A percentile compares a stretch with the other conserved stretches of the same genome.
These are phyloP conservation scores for Saksenaea oblongispora DNA, from an alignment of 371 early-diverging fungal species.

Conservation along the genomic window DNA sequence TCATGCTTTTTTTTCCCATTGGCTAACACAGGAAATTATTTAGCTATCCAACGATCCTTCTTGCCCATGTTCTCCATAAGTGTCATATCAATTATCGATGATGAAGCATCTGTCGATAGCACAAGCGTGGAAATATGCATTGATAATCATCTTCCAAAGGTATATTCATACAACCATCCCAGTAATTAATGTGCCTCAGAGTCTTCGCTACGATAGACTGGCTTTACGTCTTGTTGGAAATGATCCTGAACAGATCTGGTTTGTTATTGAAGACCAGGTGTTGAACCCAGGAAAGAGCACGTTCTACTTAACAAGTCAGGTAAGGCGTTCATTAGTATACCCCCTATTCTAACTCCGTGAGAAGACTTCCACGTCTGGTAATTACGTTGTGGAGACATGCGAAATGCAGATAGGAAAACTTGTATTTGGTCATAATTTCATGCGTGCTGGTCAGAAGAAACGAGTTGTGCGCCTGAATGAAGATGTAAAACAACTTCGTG, in stretches of 20 bases:
- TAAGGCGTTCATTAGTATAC: conserved; percentile 19
- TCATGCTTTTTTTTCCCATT: not conserved
- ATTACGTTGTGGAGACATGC: conserved; percentile 66
- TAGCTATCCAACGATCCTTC: conserved; percentile 58
- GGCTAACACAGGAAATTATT: not conserved
- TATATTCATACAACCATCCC: conserved; percentile 8
- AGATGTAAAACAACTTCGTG: conserved; percentile 35
- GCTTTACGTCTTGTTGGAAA: conserved; percentile 62
- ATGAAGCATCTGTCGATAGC: conserved; percentile 59
- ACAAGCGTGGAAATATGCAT: conserved; percentile 61
- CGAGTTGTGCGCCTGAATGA: conserved; percentile 60
- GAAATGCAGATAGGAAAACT: conserved; percentile 59
- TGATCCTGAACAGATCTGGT: conserved; percentile 56
- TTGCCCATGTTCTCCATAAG: conserved; percentile 60
- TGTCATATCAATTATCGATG: conserved; percentile 62
- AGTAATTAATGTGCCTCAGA: conserved; percentile 15
- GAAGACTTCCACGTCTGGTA: conserved; percentile 63
- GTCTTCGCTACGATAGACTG: conserved; percentile 55
- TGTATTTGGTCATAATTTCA: conserved; percentile 61
- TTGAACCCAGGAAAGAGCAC: conserved; percentile 70
- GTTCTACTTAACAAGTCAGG: conserved; percentile 64
- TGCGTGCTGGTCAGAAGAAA: conserved; percentile 62
- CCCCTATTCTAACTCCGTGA: not conserved
- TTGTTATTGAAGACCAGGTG: conserved; percentile 35
- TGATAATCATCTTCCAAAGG: conserved; percentile 62